phyloP scores from a whole-genome alignment of 2,329 filamentous ascomycete species.

The Rhinocladiella mackenziei region DNA sequence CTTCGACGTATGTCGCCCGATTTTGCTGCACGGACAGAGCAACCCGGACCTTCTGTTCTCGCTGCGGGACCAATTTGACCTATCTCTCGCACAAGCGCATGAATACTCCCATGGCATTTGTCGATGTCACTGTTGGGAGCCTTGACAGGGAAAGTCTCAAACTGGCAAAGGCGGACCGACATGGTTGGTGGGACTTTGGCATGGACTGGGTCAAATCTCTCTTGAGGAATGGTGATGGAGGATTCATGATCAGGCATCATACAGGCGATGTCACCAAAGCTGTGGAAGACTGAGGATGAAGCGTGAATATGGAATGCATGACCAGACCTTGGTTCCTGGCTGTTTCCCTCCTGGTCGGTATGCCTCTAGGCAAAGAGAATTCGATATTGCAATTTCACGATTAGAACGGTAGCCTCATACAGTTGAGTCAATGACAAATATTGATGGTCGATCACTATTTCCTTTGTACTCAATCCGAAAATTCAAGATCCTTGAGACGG shows the following conservation, averaged over 20 bases:
- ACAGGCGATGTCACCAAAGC: constrained; percentile 10
- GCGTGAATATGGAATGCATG: too few relatives aligned
- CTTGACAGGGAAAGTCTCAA: constrained; percentile 28
- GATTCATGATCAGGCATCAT: constrained; percentile 20
- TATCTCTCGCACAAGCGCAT: constrained; percentile 13
- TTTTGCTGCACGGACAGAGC: constrained; percentile 26
- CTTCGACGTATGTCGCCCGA: constrained; percentile 19
- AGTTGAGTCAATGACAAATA: too few relatives aligned
- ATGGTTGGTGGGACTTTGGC: constrained; percentile 28
- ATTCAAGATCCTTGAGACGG: too few relatives aligned
- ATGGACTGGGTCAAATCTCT: constrained; percentile 29
- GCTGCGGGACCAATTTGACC: constrained; percentile 32
- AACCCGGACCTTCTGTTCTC: constrained; percentile 31
- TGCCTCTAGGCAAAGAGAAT: too few relatives aligned
- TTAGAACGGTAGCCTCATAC: too few relatives aligned
- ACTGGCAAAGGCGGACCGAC: constrained; percentile 24
- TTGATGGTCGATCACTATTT: too few relatives aligned
- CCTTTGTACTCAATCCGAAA: too few relatives aligned
- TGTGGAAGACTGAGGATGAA: constrained; percentile 9
- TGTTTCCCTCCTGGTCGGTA: too few relatives aligned
- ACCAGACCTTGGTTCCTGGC: too few relatives aligned
- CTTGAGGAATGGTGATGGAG: constrained; percentile 21
- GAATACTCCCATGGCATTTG: constrained; percentile 16
- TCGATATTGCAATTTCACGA: too few relatives aligned
- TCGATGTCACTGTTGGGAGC: constrained; percentile 31